Evolutionary conservation across 139 green algal species (phyloP).

Genomic region (Marvania coccoides): DNA sequence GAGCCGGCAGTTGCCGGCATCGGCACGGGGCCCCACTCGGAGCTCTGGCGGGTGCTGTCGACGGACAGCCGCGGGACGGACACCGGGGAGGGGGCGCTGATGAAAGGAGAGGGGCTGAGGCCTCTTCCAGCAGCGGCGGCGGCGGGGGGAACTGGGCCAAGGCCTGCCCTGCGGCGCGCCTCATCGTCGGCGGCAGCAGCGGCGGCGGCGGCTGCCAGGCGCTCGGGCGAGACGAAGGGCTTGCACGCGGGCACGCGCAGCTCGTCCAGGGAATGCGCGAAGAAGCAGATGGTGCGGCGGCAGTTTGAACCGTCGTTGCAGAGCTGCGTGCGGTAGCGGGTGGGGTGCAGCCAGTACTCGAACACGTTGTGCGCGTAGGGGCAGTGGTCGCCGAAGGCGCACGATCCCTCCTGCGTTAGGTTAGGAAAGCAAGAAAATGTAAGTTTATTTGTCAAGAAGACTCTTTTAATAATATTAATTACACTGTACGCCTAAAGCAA

Average conservation of each 20-base stretch:
- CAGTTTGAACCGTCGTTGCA: slow-evolving; percentile 84
- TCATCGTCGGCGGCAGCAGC: slow-evolving; percentile 8
- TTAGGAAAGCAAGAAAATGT: background rate
- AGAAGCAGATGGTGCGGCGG: slow-evolving; percentile 85
- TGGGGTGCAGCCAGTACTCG: slow-evolving; percentile 89
- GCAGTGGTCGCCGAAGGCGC: slow-evolving; percentile 64
- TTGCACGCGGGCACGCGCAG: slow-evolving; percentile 53
- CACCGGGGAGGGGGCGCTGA: background rate
- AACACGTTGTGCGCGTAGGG: slow-evolving; percentile 86
- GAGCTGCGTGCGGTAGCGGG: slow-evolving; percentile 80
- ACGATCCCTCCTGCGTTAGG: slow-evolving; percentile 43
- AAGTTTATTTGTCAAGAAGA: too few species aligned
- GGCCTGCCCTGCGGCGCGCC: background rate
- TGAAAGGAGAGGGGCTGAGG: background rate
- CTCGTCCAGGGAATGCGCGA: slow-evolving; percentile 80
- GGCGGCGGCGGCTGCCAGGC: slow-evolving; percentile 26
- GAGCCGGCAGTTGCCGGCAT: background rate
- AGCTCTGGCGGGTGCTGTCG: background rate
- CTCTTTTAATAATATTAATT: too few species aligned
- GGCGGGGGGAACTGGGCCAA: background rate
- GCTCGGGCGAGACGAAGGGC: slow-evolving; percentile 45
- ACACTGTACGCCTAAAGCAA: background rate
- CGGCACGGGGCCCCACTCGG: background rate
- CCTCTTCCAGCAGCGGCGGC: background rate
- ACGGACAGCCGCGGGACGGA: background rate